A percentile compares a stretch with the other conserved stretches of the same genome.
Conservation (phyloP, 2,329 filamentous ascomycete species). For the Apiospora rasikravindrae region DNA sequence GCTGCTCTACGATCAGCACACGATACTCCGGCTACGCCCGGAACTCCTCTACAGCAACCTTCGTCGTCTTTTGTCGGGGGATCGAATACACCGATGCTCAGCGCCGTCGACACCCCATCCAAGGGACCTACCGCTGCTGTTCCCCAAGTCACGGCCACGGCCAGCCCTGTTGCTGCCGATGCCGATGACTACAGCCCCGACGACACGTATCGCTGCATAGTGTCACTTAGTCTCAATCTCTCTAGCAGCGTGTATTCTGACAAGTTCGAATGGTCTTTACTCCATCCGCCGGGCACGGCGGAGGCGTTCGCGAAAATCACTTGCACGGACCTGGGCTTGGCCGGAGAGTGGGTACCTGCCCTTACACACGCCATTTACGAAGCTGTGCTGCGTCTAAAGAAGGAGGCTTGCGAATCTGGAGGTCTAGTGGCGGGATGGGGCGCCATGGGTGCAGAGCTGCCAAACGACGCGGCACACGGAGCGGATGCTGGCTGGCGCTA, state of each 20-base stretch:
- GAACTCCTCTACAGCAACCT: constrained; percentile 44
- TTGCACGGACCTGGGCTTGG: constrained; percentile 87
- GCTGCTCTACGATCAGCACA: constrained; percentile 30
- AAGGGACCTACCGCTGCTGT: constrained; percentile 50
- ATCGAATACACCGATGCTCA: constrained; percentile 62
- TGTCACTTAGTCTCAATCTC: constrained; percentile 89
- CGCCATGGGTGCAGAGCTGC: constrained; percentile 72
- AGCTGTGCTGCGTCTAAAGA: constrained; percentile 88
- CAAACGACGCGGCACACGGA: constrained; percentile 87
- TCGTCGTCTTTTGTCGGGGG: constrained; percentile 45
- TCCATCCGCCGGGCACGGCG: constrained; percentile 89
- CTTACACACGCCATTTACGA: constrained; percentile 98
- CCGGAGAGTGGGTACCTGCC: constrained; percentile 91
- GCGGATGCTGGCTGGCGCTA: constrained; percentile 91
- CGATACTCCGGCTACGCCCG: constrained; percentile 49
- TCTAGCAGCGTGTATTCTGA: constrained; percentile 92
- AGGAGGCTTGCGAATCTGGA: constrained; percentile 92
- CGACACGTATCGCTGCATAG: constrained; percentile 92
- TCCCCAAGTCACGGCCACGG: constrained; percentile 70
- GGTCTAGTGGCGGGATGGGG: constrained; percentile 79
- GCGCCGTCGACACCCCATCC: constrained; percentile 57
- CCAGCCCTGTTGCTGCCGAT: constrained; percentile 66
- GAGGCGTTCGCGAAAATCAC: constrained; percentile 93
- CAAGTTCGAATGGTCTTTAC: constrained; percentile 96
- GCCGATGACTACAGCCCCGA: constrained; percentile 85